Evolutionary conservation across 768 basidiomycete species (phyloP).

Genomic region (Gymnopilus dilepis): DNA sequence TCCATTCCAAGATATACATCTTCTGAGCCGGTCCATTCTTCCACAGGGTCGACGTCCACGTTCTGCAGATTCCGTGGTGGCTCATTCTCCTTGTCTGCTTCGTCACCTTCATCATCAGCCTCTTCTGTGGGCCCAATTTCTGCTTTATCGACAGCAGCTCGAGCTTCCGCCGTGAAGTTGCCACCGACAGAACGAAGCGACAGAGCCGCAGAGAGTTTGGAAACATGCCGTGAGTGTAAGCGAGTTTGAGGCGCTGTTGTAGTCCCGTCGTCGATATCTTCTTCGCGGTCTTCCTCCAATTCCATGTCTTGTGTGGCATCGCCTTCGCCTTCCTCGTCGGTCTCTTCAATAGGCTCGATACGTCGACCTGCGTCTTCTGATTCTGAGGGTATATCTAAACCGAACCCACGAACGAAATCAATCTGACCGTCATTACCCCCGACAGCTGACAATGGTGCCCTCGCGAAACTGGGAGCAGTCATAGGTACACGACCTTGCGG

Average conservation of each 20-base stretch:
- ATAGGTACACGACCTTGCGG: slow-evolving; percentile 62
- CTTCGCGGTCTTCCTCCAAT: slow-evolving; percentile 39
- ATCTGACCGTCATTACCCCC: slow-evolving; percentile 60
- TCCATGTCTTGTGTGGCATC: slow-evolving; percentile 40
- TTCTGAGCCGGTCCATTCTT: slow-evolving; percentile 87
- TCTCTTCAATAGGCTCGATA: slow-evolving; percentile 45
- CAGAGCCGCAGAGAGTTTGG: slow-evolving; percentile 68
- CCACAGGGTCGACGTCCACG: slow-evolving; percentile 49
- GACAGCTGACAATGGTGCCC: slow-evolving; percentile 47
- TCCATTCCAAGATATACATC: slow-evolving; percentile 57
- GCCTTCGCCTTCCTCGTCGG: slow-evolving; percentile 33
- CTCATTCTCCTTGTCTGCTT: slow-evolving; percentile 33
- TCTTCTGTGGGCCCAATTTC: slow-evolving; percentile 49
- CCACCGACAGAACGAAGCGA: slow-evolving; percentile 69
- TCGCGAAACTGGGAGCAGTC: slow-evolving; percentile 49
- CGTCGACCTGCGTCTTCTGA: slow-evolving; percentile 54
- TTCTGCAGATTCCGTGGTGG: slow-evolving; percentile 25
- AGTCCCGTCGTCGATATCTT: slow-evolving; percentile 35
- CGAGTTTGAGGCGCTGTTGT: slow-evolving; percentile 56
- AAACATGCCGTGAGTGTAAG: slow-evolving; percentile 72
- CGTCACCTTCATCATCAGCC: slow-evolving; percentile 33
- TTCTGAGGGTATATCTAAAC: slow-evolving; percentile 79
- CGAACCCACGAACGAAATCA: slow-evolving; percentile 82
- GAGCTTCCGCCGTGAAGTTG: slow-evolving; percentile 42
- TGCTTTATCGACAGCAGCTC: slow-evolving; percentile 26